Evolutionary conservation across 768 basidiomycete species (phyloP).

Genomic region (Coprinopsis sp.): DNA sequence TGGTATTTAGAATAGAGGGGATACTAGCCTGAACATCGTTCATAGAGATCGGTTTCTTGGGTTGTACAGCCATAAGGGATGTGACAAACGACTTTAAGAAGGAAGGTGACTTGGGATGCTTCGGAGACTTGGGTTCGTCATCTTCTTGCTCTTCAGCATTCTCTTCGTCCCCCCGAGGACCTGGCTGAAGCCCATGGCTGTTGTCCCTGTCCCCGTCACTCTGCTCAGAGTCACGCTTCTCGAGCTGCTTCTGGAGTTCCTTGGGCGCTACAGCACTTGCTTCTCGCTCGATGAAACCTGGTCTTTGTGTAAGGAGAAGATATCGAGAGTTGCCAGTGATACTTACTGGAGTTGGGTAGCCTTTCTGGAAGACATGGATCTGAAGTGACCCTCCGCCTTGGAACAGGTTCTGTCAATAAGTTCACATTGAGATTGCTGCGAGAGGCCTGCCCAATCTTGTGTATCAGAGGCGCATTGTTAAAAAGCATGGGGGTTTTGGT

Average conservation of each 20-base stretch:
- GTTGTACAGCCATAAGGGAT: constrained; percentile 18
- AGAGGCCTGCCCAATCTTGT: constrained; percentile 26
- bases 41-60: constrained; percentile 17
- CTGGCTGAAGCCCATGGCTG: neutral
- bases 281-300: constrained; percentile 72
- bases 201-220: neutral
- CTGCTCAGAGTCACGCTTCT: neutral
- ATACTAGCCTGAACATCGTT: constrained; percentile 23
- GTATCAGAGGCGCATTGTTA: constrained; percentile 48
- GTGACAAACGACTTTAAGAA: constrained; percentile 29
- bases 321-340: neutral
- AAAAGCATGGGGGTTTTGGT: constrained; percentile 30
- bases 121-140: constrained; percentile 11
- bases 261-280: constrained; percentile 54
- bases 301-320: constrained; percentile 13
- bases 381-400: constrained; percentile 39
- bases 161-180: constrained; percentile 15
- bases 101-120: constrained; percentile 25
- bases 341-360: constrained; percentile 62
- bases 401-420: constrained; percentile 10
- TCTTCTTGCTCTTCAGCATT: constrained; percentile 18
- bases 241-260: constrained; percentile 51
- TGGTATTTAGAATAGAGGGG: neutral
- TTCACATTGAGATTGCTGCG: constrained; percentile 7
- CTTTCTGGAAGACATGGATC: constrained; percentile 62